A percentile compares a stretch with the other conserved stretches of the same genome.
Evolutionary conservation across 2,329 filamentous ascomycete genomes (phyloP).

Genomic region (Westerdykella ornata): DNA sequence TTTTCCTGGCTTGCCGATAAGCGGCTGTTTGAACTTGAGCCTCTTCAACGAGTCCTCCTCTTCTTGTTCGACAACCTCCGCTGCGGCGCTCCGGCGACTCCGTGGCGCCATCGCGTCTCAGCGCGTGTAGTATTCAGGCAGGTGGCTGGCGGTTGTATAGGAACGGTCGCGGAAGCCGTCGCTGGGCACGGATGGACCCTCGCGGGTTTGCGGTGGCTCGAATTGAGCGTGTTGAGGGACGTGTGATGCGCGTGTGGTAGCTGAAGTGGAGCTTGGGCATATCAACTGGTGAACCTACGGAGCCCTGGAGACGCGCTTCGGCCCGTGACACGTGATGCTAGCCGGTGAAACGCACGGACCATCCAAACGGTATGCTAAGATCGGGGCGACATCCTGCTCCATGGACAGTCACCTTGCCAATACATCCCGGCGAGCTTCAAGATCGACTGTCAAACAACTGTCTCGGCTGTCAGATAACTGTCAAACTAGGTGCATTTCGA

Average conservation of each 20-base stretch:
- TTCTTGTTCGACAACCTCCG: slow-evolving; percentile 18
- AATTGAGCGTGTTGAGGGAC: neutral
- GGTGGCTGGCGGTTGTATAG: neutral
- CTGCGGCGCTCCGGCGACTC: slow-evolving; percentile 35
- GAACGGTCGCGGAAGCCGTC: neutral
- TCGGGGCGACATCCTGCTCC: no score
- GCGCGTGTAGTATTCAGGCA: slow-evolving; percentile 15
- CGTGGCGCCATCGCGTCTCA: slow-evolving; percentile 35
- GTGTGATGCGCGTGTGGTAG: neutral
- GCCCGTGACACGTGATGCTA: neutral
- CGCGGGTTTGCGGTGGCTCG: neutral
- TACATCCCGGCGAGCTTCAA: no score
- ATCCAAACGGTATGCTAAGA: no score
- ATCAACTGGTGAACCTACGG: neutral
- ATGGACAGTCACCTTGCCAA: no score
- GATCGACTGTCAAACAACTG: no score
- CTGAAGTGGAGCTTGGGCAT: neutral
- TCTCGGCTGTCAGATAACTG: no score
- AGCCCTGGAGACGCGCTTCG: neutral
- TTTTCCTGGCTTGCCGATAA: slow-evolving; percentile 89
- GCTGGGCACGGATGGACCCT: neutral
- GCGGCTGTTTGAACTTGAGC: slow-evolving; percentile 74
- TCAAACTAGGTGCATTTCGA: no score
- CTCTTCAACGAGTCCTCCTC: slow-evolving; percentile 21
- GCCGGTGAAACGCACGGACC: neutral